A percentile compares a stretch with the other conserved stretches of the same genome.
Conservation (phyloP, 2,329 filamentous ascomycete genomes). For the Aphanoascus verrucosus region DNA sequence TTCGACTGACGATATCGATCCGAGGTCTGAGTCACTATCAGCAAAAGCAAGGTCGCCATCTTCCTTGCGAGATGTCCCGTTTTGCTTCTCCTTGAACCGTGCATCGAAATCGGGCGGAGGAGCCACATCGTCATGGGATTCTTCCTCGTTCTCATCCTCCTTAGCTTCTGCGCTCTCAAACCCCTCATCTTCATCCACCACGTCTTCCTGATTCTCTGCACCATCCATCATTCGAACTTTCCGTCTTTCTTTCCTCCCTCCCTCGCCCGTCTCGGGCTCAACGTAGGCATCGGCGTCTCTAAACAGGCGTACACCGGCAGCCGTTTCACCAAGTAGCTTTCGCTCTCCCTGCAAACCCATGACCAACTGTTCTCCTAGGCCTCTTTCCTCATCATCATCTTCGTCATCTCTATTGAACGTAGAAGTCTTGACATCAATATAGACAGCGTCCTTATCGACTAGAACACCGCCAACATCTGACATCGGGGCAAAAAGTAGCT, state of each 20-base stretch:
- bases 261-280: slow-evolving; percentile 43
- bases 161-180: slow-evolving; percentile 45
- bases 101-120: slow-evolving; percentile 36
- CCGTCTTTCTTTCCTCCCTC: slow-evolving; percentile 44
- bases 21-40: slow-evolving; percentile 92
- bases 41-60: slow-evolving; percentile 78
- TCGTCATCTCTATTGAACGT: slow-evolving; percentile 59
- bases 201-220: slow-evolving; percentile 44
- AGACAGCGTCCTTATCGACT: slow-evolving; percentile 94
- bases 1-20: slow-evolving; percentile 62
- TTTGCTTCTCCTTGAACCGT: slow-evolving; percentile 36
- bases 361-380: slow-evolving; percentile 92
- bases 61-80: slow-evolving; percentile 45
- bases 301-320: slow-evolving; percentile 77
- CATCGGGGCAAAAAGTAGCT: slow-evolving; percentile 93
- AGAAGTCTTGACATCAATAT: slow-evolving; percentile 61
- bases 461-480: slow-evolving; percentile 92
- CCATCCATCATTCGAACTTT: slow-evolving; percentile 41
- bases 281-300: slow-evolving; percentile 57
- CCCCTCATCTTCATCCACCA: slow-evolving; percentile 45
- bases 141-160: slow-evolving; percentile 33
- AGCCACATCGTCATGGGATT: slow-evolving; percentile 28
- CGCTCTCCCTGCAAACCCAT: slow-evolving; percentile 77
- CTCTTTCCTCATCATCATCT: slow-evolving; percentile 56
- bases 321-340: slow-evolving; percentile 68